Base-by-base conservation (phyloP, 352 stramenopile species). In the Phytophthora lateralis region DNA sequence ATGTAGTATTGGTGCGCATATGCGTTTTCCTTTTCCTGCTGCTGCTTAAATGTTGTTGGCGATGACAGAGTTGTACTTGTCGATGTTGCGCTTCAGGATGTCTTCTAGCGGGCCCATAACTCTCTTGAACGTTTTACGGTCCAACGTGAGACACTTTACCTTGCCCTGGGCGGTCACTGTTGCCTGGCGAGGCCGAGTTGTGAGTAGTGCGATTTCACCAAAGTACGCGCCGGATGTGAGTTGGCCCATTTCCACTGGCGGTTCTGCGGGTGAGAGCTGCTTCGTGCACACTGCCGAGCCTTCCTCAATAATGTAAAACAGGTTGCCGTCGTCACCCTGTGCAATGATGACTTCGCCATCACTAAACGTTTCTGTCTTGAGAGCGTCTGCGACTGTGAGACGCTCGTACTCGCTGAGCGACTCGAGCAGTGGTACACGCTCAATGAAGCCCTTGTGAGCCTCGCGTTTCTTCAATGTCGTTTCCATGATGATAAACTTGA, bases 131-230 rank as follows among this genome's bases (percentile, higher is more conserved):
- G 91, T 96, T 69, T 93, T 90, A 35, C 93, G 88, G 70, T 98
- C 93, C 39, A 98, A 81, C 30, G 80, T 91, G 21, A 98, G 75
- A 66, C 90, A 98, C 60, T 94, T 96, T 48, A 90, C 87, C 50
- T 90, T 88, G 32, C 86, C 87, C 48, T 85, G 82, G 26, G 88
- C 92, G 17, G 91, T 85, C 29, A 97, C 79, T 4, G 83, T 97
- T 38, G 93, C 94, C 41, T 97, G 89, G 29, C 94, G 92, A 24
- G 93, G 95, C 63, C 98, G 88, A 56, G 90, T 97, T 17, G 90
- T 98, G 34, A 98, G 75, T 56, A 99, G 71, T 50, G 97, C 97
- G 30, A 97, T 91, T 75, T 99, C 97, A 42, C 96, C 97, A 72
- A 99, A 99, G 80, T 97, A 98, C 49, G 97, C 90, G 41, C 96